Evolutionary conservation across 1,284 basidiomycete genomes (phyloP), one percentile per base, ranked within the genome.

Genomic region (Rhodotorula sp.): DNA sequence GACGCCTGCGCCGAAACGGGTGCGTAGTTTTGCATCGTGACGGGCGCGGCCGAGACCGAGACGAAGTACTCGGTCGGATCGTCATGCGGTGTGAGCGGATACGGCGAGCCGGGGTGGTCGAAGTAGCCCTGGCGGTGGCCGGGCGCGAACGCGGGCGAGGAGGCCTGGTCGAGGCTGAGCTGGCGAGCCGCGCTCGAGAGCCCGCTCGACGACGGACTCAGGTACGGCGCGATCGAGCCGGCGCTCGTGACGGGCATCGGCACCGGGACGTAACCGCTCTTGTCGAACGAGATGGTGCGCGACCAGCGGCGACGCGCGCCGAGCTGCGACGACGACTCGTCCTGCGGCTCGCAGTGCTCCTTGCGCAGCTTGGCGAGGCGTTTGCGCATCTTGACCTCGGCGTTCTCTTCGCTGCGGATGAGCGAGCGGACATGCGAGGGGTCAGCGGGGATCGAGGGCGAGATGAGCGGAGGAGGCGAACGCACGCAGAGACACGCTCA

Each of bases 301-400:
- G 37, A n/a, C 61, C 61, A 62, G 5, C 61, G 50, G 13, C 61
- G 50, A 5, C 61, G 61, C 6, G 37, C 36, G 51, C 29, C 37
- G 37, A 37, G 51, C 50, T 41, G 37, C n/a, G 51, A 41, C 10
- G 55, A 25, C 34, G 61, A 10, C 22, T 57, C 34, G n/a, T 46
- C 55, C 55, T 36, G 27, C 12, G 29, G 12, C 21, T 50, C 37
- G 32, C 46, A 27, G 34, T 37, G 54, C 34, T 57, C 55, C 27
- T 66, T 66, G 22, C 57, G 64, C 56, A 53, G 48, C 36, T 41
- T 58, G 29, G 56, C 56, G 46, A 37, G 44, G 34, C 57, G 56
- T 57, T 66, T 66, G n/a, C 50, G 50, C 56, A 39, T 57, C 56
- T 66, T 66, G 57, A 66, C 57, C 34, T 58, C 64, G 27, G 25